Evolutionary conservation across 2,329 filamentous ascomycete genomes (phyloP), one percentile per base, ranked within the genome.

Genomic region (Daldinia sp.): DNA sequence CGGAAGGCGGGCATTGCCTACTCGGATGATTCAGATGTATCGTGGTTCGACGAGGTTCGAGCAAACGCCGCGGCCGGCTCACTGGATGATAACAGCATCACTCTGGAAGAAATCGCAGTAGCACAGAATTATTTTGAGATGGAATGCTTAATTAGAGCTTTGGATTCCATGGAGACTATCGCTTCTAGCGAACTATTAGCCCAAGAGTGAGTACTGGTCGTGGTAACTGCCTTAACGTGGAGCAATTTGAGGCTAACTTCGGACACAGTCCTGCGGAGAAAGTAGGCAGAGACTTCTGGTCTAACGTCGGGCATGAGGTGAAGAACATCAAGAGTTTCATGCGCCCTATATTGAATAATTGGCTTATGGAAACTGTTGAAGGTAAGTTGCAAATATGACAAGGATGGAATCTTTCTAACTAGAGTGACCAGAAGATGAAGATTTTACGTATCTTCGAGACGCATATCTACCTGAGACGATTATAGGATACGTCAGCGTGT

Each of bases 401-500:
- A 12, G 41, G 9, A 13, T 33, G 41, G 30, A 50, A 37, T 26
- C 50, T 57, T 55, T 44, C 69, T 68, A 70, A 73, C 58, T 30
- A 6, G 28, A 12, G 23, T 23, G 23, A 37, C 63, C 61, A 59
- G 91, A 91, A 75, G 86, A 88, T 66, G 78, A 83, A 15, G 88
- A 92, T 61, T 86, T 93, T 54, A 81, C 81, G 54, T 81, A 85
- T 26, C 88, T 98, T 58, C 89, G 94, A 72, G 87, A 89, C 61
- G 87, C 88, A 0, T 98, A 97, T 79, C 85, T 99, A 2, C 94
- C 96, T 1, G 94, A 98, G 78, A 87, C 93, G 18, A 84, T 97
- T 46, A 86, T 99, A 56, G 93, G 92, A 2, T 98, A 96, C 78
- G 89, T 96, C 77, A 90, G 88, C 74, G 90, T 92, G 1, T 83